Evolutionary conservation across 768 basidiomycete genomes (phyloP).

Genomic region (Mycena albidolilacea): DNA sequence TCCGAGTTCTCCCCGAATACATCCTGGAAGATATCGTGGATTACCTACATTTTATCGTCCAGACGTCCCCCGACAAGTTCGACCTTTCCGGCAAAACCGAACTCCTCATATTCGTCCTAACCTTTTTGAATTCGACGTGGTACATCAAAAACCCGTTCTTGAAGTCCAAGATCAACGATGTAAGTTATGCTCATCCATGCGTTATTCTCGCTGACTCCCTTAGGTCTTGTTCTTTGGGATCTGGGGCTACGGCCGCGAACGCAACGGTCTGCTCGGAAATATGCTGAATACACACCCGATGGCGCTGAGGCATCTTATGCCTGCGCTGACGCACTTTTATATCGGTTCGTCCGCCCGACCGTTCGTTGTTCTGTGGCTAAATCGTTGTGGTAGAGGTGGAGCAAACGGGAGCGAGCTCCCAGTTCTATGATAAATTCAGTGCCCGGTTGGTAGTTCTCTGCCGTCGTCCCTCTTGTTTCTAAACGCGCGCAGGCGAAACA

Average conservation of each 20-base stretch:
- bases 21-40: constrained; percentile 95
- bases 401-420: constrained; percentile 96
- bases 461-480: neutral
- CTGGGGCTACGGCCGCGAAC: constrained; percentile 75
- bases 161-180: constrained; percentile 96
- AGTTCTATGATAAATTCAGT: constrained; percentile 99
- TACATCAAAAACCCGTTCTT: constrained; percentile 99
- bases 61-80: constrained; percentile 86
- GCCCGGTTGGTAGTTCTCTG: constrained; percentile 58
- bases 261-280: constrained; percentile 82
- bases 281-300: constrained; percentile 88
- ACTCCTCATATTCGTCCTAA: constrained; percentile 88
- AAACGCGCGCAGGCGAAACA: constrained; percentile 74
- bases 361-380: constrained; percentile 11
- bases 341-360: constrained; percentile 71
- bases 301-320: constrained; percentile 91
- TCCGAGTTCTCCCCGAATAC: constrained; percentile 94
- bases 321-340: constrained; percentile 94
- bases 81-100: constrained; percentile 90
- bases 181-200: constrained; percentile 49
- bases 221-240: constrained; percentile 85
- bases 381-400: constrained; percentile 82
- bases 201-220: constrained; percentile 10
- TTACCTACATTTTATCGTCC: constrained; percentile 86
- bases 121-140: constrained; percentile 94